Percentiles rank a stretch among this genome's conserved stretches.
Evolutionary conservation across 2,329 filamentous ascomycete species (phyloP).

Genomic region (Piedraia hortae): DNA sequence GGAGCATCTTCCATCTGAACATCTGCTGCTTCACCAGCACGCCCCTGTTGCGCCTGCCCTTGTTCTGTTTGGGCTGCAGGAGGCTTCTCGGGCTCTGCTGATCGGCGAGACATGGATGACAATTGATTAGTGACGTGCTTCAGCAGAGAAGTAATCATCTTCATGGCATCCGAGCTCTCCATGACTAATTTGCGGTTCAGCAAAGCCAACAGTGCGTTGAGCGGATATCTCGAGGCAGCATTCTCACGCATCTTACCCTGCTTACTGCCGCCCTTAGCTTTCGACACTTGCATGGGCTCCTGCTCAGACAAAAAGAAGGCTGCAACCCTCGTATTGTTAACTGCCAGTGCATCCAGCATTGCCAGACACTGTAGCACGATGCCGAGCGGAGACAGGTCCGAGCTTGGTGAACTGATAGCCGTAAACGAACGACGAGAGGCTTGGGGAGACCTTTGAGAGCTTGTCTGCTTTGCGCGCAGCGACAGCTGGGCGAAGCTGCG

Average conservation of each 20-base stretch:
- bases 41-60: constrained; percentile 7
- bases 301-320: constrained; percentile 89
- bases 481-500: constrained; percentile 86
- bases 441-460: constrained; percentile 47
- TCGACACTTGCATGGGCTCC: constrained; percentile 48
- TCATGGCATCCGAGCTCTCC: constrained; percentile 93
- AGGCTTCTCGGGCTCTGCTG: constrained; percentile 35
- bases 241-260: constrained; percentile 76
- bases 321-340: constrained; percentile 63
- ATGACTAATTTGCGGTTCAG: constrained; percentile 87
- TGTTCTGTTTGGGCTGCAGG: constrained; percentile 13
- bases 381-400: constrained; percentile 77
- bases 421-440: constrained; percentile 48
- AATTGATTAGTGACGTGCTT: constrained; percentile 73
- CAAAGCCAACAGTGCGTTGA: constrained; percentile 70
- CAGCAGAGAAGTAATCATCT: constrained; percentile 61
- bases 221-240: constrained; percentile 62
- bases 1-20: constrained; percentile 8
- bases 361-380: constrained; percentile 88
- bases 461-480: constrained; percentile 50
- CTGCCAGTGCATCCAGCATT: constrained; percentile 56
- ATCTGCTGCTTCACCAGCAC: constrained; percentile 4
- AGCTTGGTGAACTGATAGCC: constrained; percentile 25
- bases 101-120: constrained; percentile 53
- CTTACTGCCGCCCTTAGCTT: constrained; percentile 2